These are phyloP conservation scores for Fusarium vanettenii DNA, from an alignment of 2,329 filamentous ascomycete species.

Conservation along the genomic window DNA sequence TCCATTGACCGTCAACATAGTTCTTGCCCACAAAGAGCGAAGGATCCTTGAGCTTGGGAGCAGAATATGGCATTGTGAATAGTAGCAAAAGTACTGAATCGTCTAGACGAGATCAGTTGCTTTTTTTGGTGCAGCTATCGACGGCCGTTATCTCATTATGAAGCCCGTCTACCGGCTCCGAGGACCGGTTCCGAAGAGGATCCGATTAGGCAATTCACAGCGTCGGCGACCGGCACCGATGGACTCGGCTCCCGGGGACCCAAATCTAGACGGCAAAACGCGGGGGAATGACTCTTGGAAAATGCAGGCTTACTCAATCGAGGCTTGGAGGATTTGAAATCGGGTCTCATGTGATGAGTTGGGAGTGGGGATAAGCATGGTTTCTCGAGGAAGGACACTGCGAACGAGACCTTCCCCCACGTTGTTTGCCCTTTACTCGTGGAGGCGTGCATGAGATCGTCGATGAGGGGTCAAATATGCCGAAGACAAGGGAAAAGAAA, in stretches of 20 bases:
- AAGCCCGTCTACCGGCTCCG: neutral
- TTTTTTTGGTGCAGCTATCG: neutral
- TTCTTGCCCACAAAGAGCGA: constrained; percentile 70
- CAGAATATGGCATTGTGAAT: neutral
- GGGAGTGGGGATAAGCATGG: neutral
- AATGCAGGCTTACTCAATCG: neutral
- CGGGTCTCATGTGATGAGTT: neutral
- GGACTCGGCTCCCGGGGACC: neutral
- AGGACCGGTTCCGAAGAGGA: constrained; percentile 4
- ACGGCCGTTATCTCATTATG: neutral
- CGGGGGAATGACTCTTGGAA: neutral
- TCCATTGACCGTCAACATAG: constrained; percentile 80
- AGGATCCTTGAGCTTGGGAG: constrained; percentile 61
- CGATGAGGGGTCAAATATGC: neutral
- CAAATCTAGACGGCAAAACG: neutral
- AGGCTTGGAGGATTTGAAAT: neutral
- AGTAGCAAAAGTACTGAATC: neutral
- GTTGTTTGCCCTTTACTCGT: neutral
- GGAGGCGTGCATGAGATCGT: neutral
- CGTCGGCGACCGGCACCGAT: neutral
- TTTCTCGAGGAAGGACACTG: neutral
- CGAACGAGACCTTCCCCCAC: neutral
- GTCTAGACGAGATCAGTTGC: neutral
- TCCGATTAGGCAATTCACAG: constrained; percentile 11
- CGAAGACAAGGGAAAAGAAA: neutral